phyloP scores from a whole-genome alignment of 164 flowering plant species.

The Protea cynaroides region DNA sequence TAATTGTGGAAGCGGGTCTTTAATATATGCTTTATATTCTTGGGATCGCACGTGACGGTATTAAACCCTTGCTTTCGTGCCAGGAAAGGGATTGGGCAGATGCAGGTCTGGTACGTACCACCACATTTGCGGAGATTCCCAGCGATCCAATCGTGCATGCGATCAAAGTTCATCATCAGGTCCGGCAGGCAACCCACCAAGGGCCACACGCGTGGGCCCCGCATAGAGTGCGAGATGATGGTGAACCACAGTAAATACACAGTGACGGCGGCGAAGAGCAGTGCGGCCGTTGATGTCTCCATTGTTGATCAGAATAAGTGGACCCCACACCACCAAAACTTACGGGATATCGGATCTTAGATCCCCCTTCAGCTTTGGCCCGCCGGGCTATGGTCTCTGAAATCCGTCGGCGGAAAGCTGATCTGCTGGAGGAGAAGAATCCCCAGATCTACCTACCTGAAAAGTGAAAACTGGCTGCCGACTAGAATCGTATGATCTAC shows the following conservation, averaged over 20 bases:
- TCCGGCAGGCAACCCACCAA: constrained; percentile 65
- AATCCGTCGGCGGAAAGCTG: neutral
- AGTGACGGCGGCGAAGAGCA: constrained; percentile 20
- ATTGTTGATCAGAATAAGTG: constrained; percentile 12
- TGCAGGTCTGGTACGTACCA: constrained; percentile 74
- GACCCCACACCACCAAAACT: neutral
- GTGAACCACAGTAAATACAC: constrained; percentile 52
- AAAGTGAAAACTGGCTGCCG: too few relatives aligned
- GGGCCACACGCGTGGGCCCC: constrained; percentile 70
- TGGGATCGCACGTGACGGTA: constrained; percentile 71
- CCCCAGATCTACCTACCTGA: too few relatives aligned
- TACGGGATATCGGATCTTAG: too few relatives aligned
- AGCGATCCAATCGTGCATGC: constrained; percentile 71
- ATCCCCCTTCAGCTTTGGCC: too few relatives aligned
- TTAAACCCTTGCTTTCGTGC: constrained; percentile 57
- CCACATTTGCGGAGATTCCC: constrained; percentile 56
- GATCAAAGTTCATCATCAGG: constrained; percentile 35
- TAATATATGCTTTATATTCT: constrained; percentile 57
- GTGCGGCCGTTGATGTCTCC: constrained; percentile 30
- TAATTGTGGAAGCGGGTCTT: constrained; percentile 54
- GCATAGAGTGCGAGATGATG: constrained; percentile 24
- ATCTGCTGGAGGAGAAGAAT: too few relatives aligned
- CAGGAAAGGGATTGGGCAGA: constrained; percentile 40
- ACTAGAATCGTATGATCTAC: too few relatives aligned
- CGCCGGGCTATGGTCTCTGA: too few relatives aligned